Evolutionary conservation across 805 yeast genomes (phyloP), one percentile per base, ranked within the genome.

Genomic region (Cyberlindnera maritima): DNA sequence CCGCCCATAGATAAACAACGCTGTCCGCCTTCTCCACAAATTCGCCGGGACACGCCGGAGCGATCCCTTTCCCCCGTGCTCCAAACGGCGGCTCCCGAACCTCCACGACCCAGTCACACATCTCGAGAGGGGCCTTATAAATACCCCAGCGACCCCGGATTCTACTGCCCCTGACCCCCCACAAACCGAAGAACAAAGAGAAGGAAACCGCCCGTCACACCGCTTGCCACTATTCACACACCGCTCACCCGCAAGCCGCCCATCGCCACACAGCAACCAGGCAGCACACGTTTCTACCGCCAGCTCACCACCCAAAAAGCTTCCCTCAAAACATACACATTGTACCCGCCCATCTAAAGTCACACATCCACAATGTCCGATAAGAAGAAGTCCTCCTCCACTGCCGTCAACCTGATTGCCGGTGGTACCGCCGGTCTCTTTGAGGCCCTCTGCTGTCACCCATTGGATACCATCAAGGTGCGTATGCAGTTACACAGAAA

Each of bases 341-440:
- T n/a, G n/a, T n/a, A n/a, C n/a, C n/a, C n/a, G n/a, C n/a, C n/a
- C n/a, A n/a, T n/a, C n/a, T n/a, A n/a, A n/a, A n/a, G n/a, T n/a
- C n/a, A 32, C 35, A 32, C 18, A n/a, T 19, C 8, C 8, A 54
- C 48, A 50, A 52, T 54, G 41, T 55, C 68, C 18, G 54, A 58
- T 45, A 65, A 68, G 52, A 66, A 66, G 50, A 64, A 61, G 44
- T 56, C 68, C 12, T 66, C 72, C 17, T 56, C 62, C 42, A 72
- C 83, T 20, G 78, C 81, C 12, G 76, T 83, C 47, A 90, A 85
- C 61, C 74, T 86, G 56, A 74, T 88, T 41, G 94, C 97, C 29
- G 99, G 99, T 59, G 99, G 99, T 60, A 82, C 92, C 8, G 99
- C 99, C 13, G 99, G 99, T 49, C 74, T 92, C 50, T 88, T 91